Base-by-base conservation (phyloP, 192 early-diverging fungal genomes). In the Coemansia sp. region DNA sequence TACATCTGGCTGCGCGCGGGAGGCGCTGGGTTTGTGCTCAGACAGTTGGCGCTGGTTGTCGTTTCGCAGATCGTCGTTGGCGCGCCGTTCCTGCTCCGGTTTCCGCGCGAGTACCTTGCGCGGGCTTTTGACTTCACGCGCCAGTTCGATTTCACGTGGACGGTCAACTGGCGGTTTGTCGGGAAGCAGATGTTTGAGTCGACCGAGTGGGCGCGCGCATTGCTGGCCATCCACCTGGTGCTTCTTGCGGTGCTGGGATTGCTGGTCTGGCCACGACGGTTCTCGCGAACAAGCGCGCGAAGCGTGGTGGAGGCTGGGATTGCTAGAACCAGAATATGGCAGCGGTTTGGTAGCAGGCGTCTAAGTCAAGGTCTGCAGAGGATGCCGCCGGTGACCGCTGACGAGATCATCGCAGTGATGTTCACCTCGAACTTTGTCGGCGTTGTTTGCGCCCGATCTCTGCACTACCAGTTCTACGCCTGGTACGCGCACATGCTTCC, bases 401-500 rank as follows among this genome's bases (percentile, higher is more conserved):
- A 61, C 11, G 71, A 83, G 48, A 54, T 69, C 5, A 19, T 63
- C 1, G 49, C 56, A 13, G 81, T 83, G 14, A 81, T 97, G 83
- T 95, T 98, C 56, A 90, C 90, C 0, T 85, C 86, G 32, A 98
- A 98, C 79, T 87, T 99, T 75, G 90, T 95, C 19, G 97, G 97
- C 14, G 88, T 99, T 43, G 65, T 91, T 0, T 97, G 91, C 76
- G 91, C 95, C 6, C 79, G 97, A 22, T 90, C 92, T 1, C 79
- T 99, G 61, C 97, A 99, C 71, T 97, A 97, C 71, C 95, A 98
- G 85, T 99, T 99, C 72, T 99, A 94, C 69, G 84, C 92, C 0
- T 99, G 97, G 97, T 99, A 97, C 75, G 91, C 81, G 43, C 90
- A 93, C 75, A 86, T 88, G 41, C 46, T 98, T 40, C 97, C 97